Evolutionary conservation across 1,284 basidiomycete genomes (phyloP).

Genomic region (Abortiporus biennis): DNA sequence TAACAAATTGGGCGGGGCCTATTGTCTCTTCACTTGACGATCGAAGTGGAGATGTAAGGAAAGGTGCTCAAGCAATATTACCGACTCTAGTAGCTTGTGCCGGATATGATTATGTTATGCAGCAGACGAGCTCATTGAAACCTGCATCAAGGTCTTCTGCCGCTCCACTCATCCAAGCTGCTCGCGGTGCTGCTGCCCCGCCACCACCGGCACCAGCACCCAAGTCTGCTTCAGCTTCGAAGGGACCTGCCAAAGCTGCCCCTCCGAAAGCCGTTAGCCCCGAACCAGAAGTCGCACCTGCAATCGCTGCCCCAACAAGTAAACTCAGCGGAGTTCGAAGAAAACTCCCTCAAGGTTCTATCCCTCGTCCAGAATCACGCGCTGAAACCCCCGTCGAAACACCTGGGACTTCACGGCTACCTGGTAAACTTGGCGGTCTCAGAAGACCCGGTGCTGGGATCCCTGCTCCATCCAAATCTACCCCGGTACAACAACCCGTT

Average conservation of each 20-base stretch:
- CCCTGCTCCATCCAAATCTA: slow-evolving; percentile 22
- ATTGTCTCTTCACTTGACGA: slow-evolving; percentile 89
- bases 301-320: slow-evolving; percentile 16
- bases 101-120: slow-evolving; percentile 85
- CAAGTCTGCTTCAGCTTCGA: slow-evolving; percentile 10
- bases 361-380: slow-evolving; percentile 52
- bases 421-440: slow-evolving; percentile 37
- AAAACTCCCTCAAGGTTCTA: slow-evolving; percentile 61
- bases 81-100: slow-evolving; percentile 73
- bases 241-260: background rate
- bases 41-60: slow-evolving; percentile 87
- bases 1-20: slow-evolving; percentile 64
- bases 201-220: slow-evolving; percentile 23
- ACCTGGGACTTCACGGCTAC: slow-evolving; percentile 29
- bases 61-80: slow-evolving; percentile 80
- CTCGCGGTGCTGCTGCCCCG: slow-evolving; percentile 35
- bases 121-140: slow-evolving; percentile 83
- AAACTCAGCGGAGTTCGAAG: slow-evolving; percentile 63
- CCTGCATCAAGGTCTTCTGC: slow-evolving; percentile 87
- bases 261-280: slow-evolving; percentile 1
- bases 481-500: slow-evolving; percentile 26
- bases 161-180: slow-evolving; percentile 82
- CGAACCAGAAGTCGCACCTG: background rate
- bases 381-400: slow-evolving; percentile 47
- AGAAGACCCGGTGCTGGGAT: slow-evolving; percentile 41